These are phyloP conservation scores for Nadsonia fulvescens DNA, from an alignment of 805 yeast species.

Conservation along the genomic window DNA sequence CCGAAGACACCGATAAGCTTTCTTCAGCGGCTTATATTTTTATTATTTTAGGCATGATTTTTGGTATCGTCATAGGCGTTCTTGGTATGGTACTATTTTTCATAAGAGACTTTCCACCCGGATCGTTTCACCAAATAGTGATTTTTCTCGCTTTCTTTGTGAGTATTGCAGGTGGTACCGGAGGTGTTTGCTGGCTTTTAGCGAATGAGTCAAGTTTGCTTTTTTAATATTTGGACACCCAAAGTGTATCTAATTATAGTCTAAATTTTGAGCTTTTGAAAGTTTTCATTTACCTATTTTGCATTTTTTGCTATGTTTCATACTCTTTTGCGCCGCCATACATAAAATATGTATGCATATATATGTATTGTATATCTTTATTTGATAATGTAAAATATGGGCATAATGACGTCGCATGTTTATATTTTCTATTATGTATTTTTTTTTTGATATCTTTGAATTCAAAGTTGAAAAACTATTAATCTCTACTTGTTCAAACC, in stretches of 20 bases:
- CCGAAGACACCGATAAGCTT: slow-evolving; percentile 16
- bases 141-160: slow-evolving; percentile 26
- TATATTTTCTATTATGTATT: no score
- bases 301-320: no score
- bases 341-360: no score
- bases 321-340: no score
- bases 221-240: slow-evolving; percentile 1
- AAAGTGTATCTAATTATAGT: slow-evolving; percentile 1
- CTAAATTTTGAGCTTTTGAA: no score
- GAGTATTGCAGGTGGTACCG: slow-evolving; percentile 25
- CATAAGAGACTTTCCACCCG: slow-evolving; percentile 22
- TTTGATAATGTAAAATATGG: no score
- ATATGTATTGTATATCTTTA: no score
- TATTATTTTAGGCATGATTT: slow-evolving; percentile 24
- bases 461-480: no score
- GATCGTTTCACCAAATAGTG: slow-evolving; percentile 24
- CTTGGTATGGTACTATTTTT: slow-evolving; percentile 28
- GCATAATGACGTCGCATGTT: no score
- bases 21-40: slow-evolving; percentile 15
- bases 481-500: no score
- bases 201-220: slow-evolving; percentile 6
- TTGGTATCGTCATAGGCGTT: slow-evolving; percentile 26
- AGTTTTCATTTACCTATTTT: no score
- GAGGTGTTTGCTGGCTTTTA: slow-evolving; percentile 24
- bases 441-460: no score